Base-by-base conservation (phyloP, 2,329 filamentous ascomycete genomes). In the Meredithiella fracta region DNA sequence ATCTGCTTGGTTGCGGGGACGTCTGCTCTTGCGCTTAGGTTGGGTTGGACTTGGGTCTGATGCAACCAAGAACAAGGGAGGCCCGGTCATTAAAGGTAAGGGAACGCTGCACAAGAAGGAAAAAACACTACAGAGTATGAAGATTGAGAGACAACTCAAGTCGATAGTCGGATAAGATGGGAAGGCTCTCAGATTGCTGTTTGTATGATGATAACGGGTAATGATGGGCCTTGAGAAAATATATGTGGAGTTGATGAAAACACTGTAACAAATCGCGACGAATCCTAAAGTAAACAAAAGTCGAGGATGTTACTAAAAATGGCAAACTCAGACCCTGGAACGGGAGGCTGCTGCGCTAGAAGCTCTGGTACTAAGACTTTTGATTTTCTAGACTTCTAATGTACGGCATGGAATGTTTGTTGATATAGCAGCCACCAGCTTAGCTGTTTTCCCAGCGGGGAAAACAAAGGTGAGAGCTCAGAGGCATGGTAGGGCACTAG, bases 381-480 rank as follows among this genome's bases (percentile, higher is more conserved):
- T 49, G 5, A 11, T 5, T 34, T 34, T 5, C 29, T 11, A 5
- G 5, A 5, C 29, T 49, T 49, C 23, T 49, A 49, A 22, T 49
- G 20, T 49, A 49, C 44, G 44, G 23, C 23, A 49, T 22, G 44
- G 17, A 49, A 49, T 51, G 51, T 54, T 58, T 58, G 56, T 58
- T 58, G 56, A 58, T 51, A 57, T n/a, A 47, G 42, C 29, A 5
- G 51, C 22, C 26, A n/a, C n/a, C 20, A 26, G 34, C 14, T 47
- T 6, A n/a, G 17, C 26, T 40, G 23, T 25, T 42, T 15, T 50
- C 23, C 51, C 47, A 57, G 56, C 47, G 44, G 56, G 40, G 51
- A 42, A 57, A 54, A 57, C 29, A 53, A 53, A 53, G 51, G 34
- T 44, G 51, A 44, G 31, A 57, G 44, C 56, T 54, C 17, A 26